A percentile compares a stretch with the other conserved stretches of the same genome.
Conservation (phyloP, 164 flowering plant species). For the Sextonia rubra region DNA sequence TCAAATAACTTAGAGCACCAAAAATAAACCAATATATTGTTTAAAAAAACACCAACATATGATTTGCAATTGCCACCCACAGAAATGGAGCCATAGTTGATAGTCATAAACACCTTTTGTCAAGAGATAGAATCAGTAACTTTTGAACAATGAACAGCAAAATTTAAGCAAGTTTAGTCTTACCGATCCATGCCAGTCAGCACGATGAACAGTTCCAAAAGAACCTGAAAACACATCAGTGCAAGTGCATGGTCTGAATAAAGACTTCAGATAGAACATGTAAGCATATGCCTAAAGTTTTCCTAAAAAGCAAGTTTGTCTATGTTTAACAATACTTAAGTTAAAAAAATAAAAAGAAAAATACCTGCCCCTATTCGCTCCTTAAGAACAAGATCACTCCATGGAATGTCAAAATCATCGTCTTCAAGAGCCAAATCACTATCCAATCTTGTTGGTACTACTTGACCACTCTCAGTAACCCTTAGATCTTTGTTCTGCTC, state of each 20-base stretch:
- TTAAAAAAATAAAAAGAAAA: too few relatives aligned
- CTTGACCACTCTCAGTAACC: conserved; percentile 30
- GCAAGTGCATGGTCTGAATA: neutral
- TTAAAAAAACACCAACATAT: too few relatives aligned
- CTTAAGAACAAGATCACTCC: conserved; percentile 81
- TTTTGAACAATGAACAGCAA: neutral
- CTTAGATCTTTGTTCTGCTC: conserved; percentile 29
- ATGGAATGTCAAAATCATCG: conserved; percentile 81
- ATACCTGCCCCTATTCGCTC: conserved; percentile 95
- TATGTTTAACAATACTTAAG: neutral
- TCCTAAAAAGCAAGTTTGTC: neutral
- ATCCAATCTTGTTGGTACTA: conserved; percentile 28
- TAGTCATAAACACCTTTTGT: neutral
- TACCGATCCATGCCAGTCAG: conserved; percentile 99
- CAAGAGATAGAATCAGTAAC: neutral
- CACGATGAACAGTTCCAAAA: conserved; percentile 98
- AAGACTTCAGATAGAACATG: neutral
- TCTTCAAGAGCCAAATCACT: conserved; percentile 51
- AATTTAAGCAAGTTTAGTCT: conserved; percentile 18
- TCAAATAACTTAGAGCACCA: neutral
- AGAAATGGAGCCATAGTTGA: neutral
- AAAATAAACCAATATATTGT: neutral
- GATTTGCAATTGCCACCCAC: neutral
- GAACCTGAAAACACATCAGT: conserved; percentile 56
- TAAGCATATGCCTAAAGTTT: neutral